These are phyloP conservation scores for Phytophthora colocasiae DNA, from an alignment of 352 stramenopile species.

Conservation along the genomic window DNA sequence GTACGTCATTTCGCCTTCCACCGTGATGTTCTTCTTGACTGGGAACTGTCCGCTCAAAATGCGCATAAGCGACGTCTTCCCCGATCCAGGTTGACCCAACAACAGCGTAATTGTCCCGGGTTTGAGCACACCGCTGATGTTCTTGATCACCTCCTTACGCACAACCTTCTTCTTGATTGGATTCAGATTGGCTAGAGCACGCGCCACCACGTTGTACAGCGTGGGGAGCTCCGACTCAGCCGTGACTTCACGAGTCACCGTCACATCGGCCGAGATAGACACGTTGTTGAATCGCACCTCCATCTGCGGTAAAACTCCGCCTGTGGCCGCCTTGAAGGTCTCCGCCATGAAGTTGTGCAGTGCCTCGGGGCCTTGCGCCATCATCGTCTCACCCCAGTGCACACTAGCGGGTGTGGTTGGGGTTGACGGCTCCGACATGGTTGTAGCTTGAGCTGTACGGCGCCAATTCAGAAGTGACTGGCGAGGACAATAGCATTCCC, in stretches of 20 bases:
- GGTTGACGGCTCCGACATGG: conserved; percentile 31
- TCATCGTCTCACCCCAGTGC: conserved; percentile 36
- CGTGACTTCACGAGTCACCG: conserved; percentile 33
- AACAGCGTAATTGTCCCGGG: conserved; percentile 46
- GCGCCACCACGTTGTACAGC: conserved; percentile 52
- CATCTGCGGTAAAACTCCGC: conserved; percentile 56
- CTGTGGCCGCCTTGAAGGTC: conserved; percentile 47
- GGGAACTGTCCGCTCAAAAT: conserved; percentile 57
- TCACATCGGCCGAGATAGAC: conserved; percentile 54
- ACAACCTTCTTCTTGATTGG: conserved; percentile 32
- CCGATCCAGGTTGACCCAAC: conserved; percentile 35
- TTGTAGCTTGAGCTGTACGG: conserved; percentile 16
- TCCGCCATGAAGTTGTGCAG: conserved; percentile 52
- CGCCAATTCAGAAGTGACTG: conserved; percentile 28
- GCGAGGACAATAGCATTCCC: not conserved
- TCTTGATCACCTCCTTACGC: conserved; percentile 40
- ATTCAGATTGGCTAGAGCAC: conserved; percentile 36
- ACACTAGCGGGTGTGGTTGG: conserved; percentile 24
- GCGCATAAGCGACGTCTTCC: conserved; percentile 40
- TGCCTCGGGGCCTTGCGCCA: conserved; percentile 32
- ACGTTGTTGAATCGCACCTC: conserved; percentile 66
- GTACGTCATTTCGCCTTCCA: conserved; percentile 57
- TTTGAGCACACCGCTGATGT: conserved; percentile 39
- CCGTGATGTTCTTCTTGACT: conserved; percentile 37
- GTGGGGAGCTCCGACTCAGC: conserved; percentile 45